These are phyloP conservation scores for Serendipita sp. DNA, from an alignment of 768 basidiomycete species.

Conservation along the genomic window DNA sequence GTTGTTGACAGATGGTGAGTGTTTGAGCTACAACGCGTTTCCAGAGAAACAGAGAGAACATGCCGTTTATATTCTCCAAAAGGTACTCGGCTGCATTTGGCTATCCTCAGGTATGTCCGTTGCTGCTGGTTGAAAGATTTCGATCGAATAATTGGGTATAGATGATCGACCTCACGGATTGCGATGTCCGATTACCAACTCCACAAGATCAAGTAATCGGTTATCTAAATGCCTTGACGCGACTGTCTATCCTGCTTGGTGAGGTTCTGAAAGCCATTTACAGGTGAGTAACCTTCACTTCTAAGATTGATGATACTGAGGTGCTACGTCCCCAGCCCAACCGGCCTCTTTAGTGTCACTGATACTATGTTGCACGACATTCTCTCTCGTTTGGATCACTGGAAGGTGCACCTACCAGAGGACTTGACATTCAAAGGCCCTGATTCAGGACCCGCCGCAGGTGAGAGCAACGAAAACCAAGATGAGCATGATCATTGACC, in stretches of 20 bases:
- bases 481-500: background rate
- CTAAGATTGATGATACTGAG: too few relatives aligned
- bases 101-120: background rate
- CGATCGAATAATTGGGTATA: background rate
- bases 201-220: conserved; percentile 64
- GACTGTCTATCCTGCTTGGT: conserved; percentile 81
- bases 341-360: conserved; percentile 70
- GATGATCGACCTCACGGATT: conserved; percentile 94
- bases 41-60: background rate
- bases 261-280: conserved; percentile 88
- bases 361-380: conserved; percentile 61
- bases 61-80: background rate
- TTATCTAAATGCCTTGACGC: conserved; percentile 83
- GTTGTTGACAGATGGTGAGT: conserved; percentile 85
- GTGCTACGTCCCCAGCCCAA: conserved; percentile 40
- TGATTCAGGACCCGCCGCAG: conserved; percentile 47
- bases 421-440: conserved; percentile 63
- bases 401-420: conserved; percentile 66
- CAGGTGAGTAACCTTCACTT: conserved; percentile 31
- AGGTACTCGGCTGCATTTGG: conserved; percentile 8
- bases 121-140: background rate
- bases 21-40: conserved; percentile 3
- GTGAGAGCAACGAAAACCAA: conserved; percentile 26
- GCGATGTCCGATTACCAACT: conserved; percentile 84
- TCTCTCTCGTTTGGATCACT: conserved; percentile 50